These are phyloP conservation scores for Aspergillus alliaceus DNA, from an alignment of 2,329 filamentous ascomycete species.

Conservation along the genomic window DNA sequence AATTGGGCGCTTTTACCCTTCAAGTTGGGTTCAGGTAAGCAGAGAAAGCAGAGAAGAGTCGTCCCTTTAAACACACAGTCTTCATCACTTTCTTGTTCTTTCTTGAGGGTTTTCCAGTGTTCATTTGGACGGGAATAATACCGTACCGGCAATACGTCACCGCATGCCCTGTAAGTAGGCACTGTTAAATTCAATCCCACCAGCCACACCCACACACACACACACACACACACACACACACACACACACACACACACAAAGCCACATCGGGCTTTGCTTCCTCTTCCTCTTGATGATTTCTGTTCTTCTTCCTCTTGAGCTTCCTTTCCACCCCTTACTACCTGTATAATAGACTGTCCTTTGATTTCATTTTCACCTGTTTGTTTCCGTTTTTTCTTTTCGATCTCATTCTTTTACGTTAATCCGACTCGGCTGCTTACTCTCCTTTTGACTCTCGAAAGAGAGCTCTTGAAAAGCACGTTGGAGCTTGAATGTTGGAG, in stretches of 20 bases:
- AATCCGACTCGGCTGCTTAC: not conserved
- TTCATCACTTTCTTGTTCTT: not conserved
- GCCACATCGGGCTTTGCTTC: conserved; percentile 7
- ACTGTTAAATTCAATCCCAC: conserved; percentile 12
- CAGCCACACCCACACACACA: not conserved
- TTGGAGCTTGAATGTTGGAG: conserved; percentile 29
- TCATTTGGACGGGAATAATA: not conserved
- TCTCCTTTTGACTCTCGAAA: conserved; percentile 29
- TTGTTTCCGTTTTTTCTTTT: conserved; percentile 5
- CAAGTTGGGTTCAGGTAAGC: not conserved
- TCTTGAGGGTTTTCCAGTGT: not conserved
- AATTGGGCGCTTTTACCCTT: not conserved
- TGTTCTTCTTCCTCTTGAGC: conserved; percentile 12
- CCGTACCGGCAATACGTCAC: not conserved
- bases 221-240: too few species aligned
- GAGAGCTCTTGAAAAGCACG: conserved; percentile 31
- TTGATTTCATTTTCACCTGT: conserved; percentile 2
- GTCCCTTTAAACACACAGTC: not conserved
- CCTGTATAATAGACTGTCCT: conserved; percentile 21
- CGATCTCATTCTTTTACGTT: conserved; percentile 13
- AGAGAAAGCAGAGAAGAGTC: too few species aligned
- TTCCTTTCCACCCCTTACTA: conserved; percentile 1
- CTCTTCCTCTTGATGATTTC: conserved; percentile 5
- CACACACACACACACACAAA: not conserved
- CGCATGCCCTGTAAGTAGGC: too few species aligned